A percentile compares a stretch with the other conserved stretches of the same genome.
These are phyloP conservation scores for Solanum paucissectum DNA, from an alignment of 257 asterid species.

Conservation along the genomic window DNA sequence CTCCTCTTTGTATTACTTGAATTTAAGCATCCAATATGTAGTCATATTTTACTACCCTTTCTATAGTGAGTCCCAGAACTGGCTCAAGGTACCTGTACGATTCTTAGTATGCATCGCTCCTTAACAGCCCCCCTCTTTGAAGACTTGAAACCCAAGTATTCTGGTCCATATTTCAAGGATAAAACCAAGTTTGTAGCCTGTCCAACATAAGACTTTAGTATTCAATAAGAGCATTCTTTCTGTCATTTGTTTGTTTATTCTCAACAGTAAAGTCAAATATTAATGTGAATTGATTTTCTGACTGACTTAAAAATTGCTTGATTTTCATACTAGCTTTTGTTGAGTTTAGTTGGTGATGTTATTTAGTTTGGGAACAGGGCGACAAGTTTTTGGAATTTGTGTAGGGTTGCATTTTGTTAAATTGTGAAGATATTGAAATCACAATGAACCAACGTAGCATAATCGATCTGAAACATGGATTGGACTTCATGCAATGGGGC, in stretches of 20 bases:
- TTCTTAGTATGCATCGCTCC: not conserved
- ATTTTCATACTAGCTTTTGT: not conserved
- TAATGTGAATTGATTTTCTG: not conserved
- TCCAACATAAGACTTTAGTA: not conserved
- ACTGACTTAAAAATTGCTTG: not conserved
- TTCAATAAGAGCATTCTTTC: not conserved
- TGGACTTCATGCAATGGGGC: conserved; percentile 87
- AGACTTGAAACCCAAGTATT: not conserved
- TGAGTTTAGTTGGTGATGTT: not conserved
- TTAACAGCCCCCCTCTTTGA: not conserved
- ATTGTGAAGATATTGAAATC: conserved; percentile 24
- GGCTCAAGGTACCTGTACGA: not conserved
- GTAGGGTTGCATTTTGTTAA: conserved; percentile 8
- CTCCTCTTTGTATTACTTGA: not conserved
- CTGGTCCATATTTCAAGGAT: not conserved
- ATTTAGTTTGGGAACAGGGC: not conserved
- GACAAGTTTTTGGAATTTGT: conserved; percentile 8
- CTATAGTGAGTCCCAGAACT: not conserved
- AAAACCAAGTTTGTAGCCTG: not conserved
- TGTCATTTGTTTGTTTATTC: not conserved
- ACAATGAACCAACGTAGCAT: conserved; percentile 58
- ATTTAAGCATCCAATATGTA: not conserved
- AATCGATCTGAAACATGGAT: conserved; percentile 80
- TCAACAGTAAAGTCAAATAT: not conserved
- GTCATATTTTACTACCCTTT: not conserved